A percentile compares a stretch with the other conserved stretches of the same genome.
phyloP scores from a whole-genome alignment of 2,329 filamentous ascomycete genomes.

The Alternaria gansuensis region DNA sequence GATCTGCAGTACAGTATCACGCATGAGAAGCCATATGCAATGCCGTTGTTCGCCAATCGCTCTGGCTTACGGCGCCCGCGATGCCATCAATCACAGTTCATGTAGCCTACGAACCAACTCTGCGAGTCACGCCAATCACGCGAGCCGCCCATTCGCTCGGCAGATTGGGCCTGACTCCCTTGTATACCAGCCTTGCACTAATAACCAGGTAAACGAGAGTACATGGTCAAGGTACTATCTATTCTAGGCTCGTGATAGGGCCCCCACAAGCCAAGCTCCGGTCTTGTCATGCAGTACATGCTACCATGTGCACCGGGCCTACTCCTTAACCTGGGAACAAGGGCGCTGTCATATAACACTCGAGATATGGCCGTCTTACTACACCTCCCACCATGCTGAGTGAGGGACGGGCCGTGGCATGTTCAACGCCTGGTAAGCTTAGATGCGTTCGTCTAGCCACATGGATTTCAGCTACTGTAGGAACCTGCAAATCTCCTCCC shows the following conservation, averaged over 20 bases:
- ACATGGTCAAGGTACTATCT: constrained; percentile 29
- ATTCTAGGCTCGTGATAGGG: constrained; percentile 36
- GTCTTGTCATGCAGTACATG: constrained; percentile 36
- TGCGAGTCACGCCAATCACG: constrained; percentile 12
- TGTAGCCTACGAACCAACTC: constrained; percentile 20
- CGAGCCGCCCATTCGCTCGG: constrained; percentile 28
- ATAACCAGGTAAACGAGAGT: constrained; percentile 28
- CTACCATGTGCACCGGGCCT: constrained; percentile 20
- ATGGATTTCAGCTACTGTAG: not conserved
- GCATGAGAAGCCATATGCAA: constrained; percentile 41
- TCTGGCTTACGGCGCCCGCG: constrained; percentile 23
- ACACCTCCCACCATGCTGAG: constrained; percentile 35
- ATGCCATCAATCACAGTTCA: constrained; percentile 25
- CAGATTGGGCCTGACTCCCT: constrained; percentile 35
- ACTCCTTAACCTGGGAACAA: constrained; percentile 13
- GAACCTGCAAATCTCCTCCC: not conserved
- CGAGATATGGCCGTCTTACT: constrained; percentile 5
- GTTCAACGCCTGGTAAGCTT: constrained; percentile 21
- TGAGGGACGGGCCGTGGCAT: constrained; percentile 45
- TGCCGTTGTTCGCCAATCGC: constrained; percentile 47
- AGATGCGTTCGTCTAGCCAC: constrained; percentile 2
- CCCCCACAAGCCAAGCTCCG: constrained; percentile 33
- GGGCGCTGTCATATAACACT: constrained; percentile 10
- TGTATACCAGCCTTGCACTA: constrained; percentile 36
- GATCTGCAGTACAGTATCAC: constrained; percentile 47